Evolutionary conservation across 176 grass and related monocot genomes (phyloP), one percentile per base, ranked within the genome.

Genomic region (Oryza glaberrima): DNA sequence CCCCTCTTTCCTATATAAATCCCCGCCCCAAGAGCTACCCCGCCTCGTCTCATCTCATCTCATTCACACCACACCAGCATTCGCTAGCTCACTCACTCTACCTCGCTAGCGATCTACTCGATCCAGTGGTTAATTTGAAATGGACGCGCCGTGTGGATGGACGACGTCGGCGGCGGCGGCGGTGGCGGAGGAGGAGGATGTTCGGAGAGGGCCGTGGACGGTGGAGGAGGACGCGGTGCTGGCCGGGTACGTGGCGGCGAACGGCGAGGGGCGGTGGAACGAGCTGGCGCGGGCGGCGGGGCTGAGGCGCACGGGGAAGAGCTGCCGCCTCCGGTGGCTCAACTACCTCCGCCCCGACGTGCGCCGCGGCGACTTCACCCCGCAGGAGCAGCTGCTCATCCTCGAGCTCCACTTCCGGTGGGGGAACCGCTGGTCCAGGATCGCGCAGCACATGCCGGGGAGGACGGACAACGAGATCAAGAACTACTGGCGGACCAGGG

Each of bases 291-390:
- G 72, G 7, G 89, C 48, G 5, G 89, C 91, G 73, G 91, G 91
- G 60, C 79, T 97, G 7, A 81, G 81, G 43, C 92, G 94, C 23
- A 97, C 94, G 0, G 94, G 94, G 10, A 97, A 97, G 90, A 97
- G 94, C 85, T 97, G 94, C 84, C 84, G 94, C 8, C 92, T 97
- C 4, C 86, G 94, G 28, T 97, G 94, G 94, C 94, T 97, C 38
- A 97, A 97, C 87, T 97, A 97, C 68, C 92, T 94, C 82, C 94
- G 94, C 47, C 94, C 91, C 13, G 95, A 89, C n/a, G 88, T 97
- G 67, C 95, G 95, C 5, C 95, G 90, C 26, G 95, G 95, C 9
- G 94, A 86, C 43, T 94, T 97, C 88, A 91, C 86, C 56, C 90
- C 92, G 22, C 77, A 77, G 66, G 95, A 97, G 90, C 95, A 97